Percentiles rank a stretch among this genome's conserved stretches.
These are phyloP conservation scores for Vigna unguiculata DNA, from an alignment of 306 rosid species.

Conservation along the genomic window DNA sequence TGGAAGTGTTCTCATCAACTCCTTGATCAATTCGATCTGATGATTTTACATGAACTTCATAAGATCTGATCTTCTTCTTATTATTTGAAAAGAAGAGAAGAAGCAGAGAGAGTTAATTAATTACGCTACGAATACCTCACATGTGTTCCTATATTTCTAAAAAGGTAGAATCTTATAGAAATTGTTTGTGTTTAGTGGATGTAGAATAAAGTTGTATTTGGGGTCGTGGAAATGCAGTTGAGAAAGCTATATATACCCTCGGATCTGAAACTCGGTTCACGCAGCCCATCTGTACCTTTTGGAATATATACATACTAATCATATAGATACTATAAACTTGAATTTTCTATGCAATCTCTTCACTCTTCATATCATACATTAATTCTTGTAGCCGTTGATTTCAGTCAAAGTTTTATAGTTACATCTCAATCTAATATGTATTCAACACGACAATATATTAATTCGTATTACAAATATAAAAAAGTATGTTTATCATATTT, in stretches of 20 bases:
- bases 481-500: too few relatives aligned
- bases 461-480: too few relatives aligned
- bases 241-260: constrained; percentile 19
- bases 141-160: background rate
- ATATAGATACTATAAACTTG: background rate
- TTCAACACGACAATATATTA: too few relatives aligned
- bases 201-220: constrained; percentile 44
- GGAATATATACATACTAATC: constrained; percentile 4
- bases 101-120: background rate
- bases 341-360: background rate
- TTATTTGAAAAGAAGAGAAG: constrained; percentile 32
- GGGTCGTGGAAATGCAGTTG: constrained; percentile 9
- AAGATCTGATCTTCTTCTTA: constrained; percentile 29
- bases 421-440: too few relatives aligned
- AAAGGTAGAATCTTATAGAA: constrained; percentile 15
- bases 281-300: constrained; percentile 4
- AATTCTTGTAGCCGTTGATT: background rate
- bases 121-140: constrained; percentile 7
- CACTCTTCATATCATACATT: background rate
- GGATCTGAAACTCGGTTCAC: constrained; percentile 21
- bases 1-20: constrained; percentile 58
- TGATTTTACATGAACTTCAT: constrained; percentile 25
- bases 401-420: background rate
- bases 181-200: constrained; percentile 20
- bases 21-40: constrained; percentile 39